Percentiles rank a stretch among this genome's conserved stretches.
These are phyloP conservation scores for Clavariopsis aquatica DNA, from an alignment of 495 filamentous ascomycete genomes.

Conservation along the genomic window DNA sequence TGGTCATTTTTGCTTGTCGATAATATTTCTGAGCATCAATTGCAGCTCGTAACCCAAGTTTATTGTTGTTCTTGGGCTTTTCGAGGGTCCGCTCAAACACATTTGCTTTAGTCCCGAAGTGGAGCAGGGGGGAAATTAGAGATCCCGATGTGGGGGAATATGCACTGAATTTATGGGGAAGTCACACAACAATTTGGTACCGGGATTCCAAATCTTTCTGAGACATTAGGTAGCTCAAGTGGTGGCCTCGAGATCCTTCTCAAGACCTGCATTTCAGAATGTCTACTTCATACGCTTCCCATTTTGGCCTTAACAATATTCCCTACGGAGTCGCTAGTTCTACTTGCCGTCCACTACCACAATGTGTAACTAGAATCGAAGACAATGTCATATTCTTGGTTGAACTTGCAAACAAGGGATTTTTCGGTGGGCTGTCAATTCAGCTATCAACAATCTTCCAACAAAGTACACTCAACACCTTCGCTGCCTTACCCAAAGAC, in stretches of 20 bases:
- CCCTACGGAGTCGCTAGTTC: slow-evolving; percentile 27
- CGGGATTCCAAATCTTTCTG: too few relatives aligned
- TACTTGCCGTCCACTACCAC: neutral
- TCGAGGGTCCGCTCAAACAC: too few relatives aligned
- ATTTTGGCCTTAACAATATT: slow-evolving; percentile 26
- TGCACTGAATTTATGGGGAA: too few relatives aligned
- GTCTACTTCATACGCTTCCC: slow-evolving; percentile 8
- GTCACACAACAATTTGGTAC: too few relatives aligned
- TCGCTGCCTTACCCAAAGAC: slow-evolving; percentile 27
- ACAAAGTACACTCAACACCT: slow-evolving; percentile 19
- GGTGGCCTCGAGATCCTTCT: too few relatives aligned
- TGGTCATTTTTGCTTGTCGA: too few relatives aligned
- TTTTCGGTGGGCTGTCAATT: neutral
- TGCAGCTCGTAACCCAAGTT: too few relatives aligned
- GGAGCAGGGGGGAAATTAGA: neutral
- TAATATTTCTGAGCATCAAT: too few relatives aligned
- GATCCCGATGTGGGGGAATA: neutral
- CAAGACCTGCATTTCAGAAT: neutral
- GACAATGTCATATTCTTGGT: slow-evolving; percentile 20
- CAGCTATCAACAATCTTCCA: neutral
- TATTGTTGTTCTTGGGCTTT: too few relatives aligned
- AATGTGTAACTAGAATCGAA: slow-evolving; percentile 20
- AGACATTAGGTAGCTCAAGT: too few relatives aligned
- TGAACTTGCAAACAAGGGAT: neutral
- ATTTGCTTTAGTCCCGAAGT: neutral